Evolutionary conservation across 2,329 filamentous ascomycete genomes (phyloP), one percentile per base, ranked within the genome.

Genomic region (Magnaporthiopsis incrustans): DNA sequence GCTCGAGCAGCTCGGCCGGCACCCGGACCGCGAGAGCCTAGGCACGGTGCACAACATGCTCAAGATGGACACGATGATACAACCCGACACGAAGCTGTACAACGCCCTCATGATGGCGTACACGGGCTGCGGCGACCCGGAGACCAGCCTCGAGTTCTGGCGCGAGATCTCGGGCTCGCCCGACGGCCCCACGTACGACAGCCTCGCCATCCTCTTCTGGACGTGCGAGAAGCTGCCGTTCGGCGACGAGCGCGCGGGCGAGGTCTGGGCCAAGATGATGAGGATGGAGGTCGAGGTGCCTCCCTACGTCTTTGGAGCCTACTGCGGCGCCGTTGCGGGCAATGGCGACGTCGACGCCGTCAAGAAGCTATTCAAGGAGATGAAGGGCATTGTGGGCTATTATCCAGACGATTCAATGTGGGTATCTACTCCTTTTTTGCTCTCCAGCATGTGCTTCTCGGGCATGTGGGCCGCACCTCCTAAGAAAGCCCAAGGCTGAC

Each of bases 81-180:
- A 93, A 69, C 82, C 89, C 5, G 87, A 84, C 69, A 98, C 94
- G 0, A 81, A 79, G 64, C 79, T 98, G 2, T 86, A 89, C 69
- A 98, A 97, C 70, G 87, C 89, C 0, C 79, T 98, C 61, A 97
- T 99, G 87, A 81, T 95, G 15, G 93, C 91, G 0, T 94, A 96
- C 72, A 85, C 87, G 1, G 83, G 85, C 1, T 90, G 87, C 70
- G 89, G 85, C 8, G 81, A 87, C 67, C 81, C 89, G 0, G 76
- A 82, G 35, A 84, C 84, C 64, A 91, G 90, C 1, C 78, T 96
- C 67, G 85, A 88, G 61, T 91, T 92, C 72, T 98, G 93, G 92
- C 81, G 86, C 64, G 86, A 96, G 60, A 92, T 99, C 65, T 87
- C 88, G n/a, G 83, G 85, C 64, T 92, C 89, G 0, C 81, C 82